Evolutionary conservation across 768 basidiomycete genomes (phyloP), one percentile per base, ranked within the genome.

Genomic region (Amanita polypyramis): DNA sequence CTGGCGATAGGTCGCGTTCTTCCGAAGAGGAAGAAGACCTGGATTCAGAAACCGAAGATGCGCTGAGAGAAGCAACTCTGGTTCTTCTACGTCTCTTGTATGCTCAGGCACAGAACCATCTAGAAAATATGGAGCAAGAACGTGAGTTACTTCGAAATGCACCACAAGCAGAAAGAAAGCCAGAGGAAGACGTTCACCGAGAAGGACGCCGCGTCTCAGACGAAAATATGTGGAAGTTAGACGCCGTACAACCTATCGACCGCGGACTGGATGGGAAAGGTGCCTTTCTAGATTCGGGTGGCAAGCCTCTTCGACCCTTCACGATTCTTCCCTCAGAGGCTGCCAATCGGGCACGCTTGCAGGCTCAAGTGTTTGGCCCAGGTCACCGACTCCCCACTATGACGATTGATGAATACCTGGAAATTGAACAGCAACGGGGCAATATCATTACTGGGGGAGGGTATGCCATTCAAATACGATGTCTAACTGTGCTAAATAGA

Each of bases 381-480:
- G 78, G 77, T 9, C 80, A 96, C 58, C 77, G 83, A 36, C 67
- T 98, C 27, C 96, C 96, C 4, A 93, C 91, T 0, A 97, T 99
- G 96, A 77, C 87, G 1, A 78, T 98, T 49, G 95, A 98, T 56
- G 88, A 98, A 63, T 97, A 94, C 59, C 74, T 99, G 27, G 79
- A 87, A 59, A 79, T 90, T 48, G 95, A 99, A 59, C 70, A 71
- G 41, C 73, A 80, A 58, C 69, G 86, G 48, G 95, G 95, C 0
- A 93, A 91, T 45, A 80, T 98, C 55, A 78, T 96, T 47, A 75
- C 83, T 7, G 86, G 85, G 27, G 87, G 90, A 69, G 91, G 91
- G 88, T 92, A 60, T 64, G 83, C 65, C 2, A 15, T 33, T 19
- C 29, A 45, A 20, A 43, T 36, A 36, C n/a, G 27, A 32, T 19